These are phyloP conservation scores for Aureobasidium sp. DNA, from an alignment of 2,329 filamentous ascomycete genomes.

Conservation along the genomic window DNA sequence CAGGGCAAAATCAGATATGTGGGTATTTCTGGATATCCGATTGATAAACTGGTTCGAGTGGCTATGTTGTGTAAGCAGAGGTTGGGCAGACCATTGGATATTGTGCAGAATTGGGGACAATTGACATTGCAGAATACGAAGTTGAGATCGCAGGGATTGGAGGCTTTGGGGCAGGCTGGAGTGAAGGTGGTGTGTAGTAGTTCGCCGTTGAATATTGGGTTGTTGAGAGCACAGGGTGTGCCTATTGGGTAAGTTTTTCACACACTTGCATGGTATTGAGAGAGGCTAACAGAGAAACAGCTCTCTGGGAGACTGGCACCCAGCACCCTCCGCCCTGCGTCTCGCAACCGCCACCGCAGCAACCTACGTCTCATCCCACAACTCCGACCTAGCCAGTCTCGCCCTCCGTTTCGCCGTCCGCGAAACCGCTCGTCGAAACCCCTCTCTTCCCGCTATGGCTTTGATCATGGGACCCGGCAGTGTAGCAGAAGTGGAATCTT, in stretches of 20 bases:
- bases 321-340: constrained; percentile 9
- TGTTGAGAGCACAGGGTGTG: constrained; percentile 11
- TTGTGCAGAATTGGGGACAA: constrained; percentile 38
- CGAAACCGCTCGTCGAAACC: neutral
- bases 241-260: constrained; percentile 5
- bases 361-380: neutral
- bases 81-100: constrained; percentile 74
- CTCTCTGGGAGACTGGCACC: constrained; percentile 13
- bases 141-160: constrained; percentile 6
- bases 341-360: constrained; percentile 1
- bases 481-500: neutral
- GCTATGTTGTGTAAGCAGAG: constrained; percentile 59
- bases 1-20: constrained; percentile 64
- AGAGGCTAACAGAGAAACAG: neutral
- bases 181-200: constrained; percentile 7
- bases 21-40: constrained; percentile 80
- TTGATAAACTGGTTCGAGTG: constrained; percentile 58
- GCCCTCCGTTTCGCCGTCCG: constrained; percentile 10
- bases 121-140: constrained; percentile 14
- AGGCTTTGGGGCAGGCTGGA: neutral
- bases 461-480: constrained; percentile 8
- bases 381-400: constrained; percentile 1
- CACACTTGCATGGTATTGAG: too few species aligned
- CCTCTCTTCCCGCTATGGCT: neutral
- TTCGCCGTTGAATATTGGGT: constrained; percentile 11